These are phyloP conservation scores for Calonectria leucothoes DNA, from an alignment of 2,329 filamentous ascomycete genomes.

Conservation along the genomic window DNA sequence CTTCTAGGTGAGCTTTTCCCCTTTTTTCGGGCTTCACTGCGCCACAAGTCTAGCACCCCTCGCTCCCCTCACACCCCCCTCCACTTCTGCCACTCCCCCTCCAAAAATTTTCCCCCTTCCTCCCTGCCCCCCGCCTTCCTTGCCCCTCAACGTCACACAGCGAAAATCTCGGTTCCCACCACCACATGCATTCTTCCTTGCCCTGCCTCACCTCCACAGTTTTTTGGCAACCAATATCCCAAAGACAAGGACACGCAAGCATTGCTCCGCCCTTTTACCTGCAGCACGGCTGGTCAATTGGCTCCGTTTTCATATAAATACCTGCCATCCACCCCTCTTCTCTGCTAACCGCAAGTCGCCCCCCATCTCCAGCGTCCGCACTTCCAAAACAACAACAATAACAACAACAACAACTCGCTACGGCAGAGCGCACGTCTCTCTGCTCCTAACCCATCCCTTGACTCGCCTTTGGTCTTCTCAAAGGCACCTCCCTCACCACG, in stretches of 20 bases:
- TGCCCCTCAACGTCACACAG: slow-evolving; percentile 41
- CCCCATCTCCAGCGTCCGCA: slow-evolving; percentile 1
- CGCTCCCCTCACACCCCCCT: slow-evolving; percentile 7
- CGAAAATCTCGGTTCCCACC: slow-evolving; percentile 31
- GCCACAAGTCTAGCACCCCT: not conserved
- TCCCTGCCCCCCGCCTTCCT: slow-evolving; percentile 26
- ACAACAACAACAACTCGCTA: not conserved
- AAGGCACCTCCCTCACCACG: slow-evolving; percentile 71
- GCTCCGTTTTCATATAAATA: not conserved
- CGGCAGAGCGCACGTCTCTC: not conserved
- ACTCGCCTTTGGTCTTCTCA: slow-evolving; percentile 74
- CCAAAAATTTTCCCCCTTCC: not conserved
- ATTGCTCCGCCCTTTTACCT: not conserved
- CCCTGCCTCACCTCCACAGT: slow-evolving; percentile 2
- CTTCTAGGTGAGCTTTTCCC: not conserved
- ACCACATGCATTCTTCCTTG: not conserved
- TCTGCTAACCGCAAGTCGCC: slow-evolving; percentile 12
- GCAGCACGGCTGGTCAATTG: not conserved
- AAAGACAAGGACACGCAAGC: not conserved
- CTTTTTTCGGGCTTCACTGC: not conserved
- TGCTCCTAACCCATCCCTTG: slow-evolving; percentile 27
- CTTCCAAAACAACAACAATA: not conserved
- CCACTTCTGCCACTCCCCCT: not conserved
- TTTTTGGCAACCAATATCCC: not conserved
- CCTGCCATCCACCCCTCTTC: not conserved